Conservation (phyloP, 441 rosid genomes). For the Dalechampia spathulata region DNA sequence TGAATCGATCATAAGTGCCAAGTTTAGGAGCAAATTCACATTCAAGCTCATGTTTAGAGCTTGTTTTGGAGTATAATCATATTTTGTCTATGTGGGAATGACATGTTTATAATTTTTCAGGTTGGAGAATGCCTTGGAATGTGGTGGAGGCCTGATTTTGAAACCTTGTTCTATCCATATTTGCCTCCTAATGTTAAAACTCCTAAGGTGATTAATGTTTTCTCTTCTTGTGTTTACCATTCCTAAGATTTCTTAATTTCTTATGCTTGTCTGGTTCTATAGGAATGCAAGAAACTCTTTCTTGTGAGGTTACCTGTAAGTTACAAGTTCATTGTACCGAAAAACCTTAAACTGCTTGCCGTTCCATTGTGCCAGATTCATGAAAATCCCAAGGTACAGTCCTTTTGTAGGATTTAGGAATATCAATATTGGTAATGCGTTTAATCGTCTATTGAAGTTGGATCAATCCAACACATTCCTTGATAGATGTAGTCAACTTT, state of each 20-base stretch:
- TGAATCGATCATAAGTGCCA: too few species aligned
- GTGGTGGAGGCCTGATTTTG: slow-evolving; percentile 90
- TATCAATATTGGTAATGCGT: neutral
- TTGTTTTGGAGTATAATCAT: neutral
- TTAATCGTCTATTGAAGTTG: neutral
- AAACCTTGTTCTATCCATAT: slow-evolving; percentile 50
- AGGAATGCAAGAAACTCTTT: slow-evolving; percentile 79
- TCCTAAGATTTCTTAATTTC: neutral
- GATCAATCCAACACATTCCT: neutral
- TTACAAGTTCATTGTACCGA: slow-evolving; percentile 61
- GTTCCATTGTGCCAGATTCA: slow-evolving; percentile 74
- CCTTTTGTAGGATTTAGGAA: neutral
- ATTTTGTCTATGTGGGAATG: slow-evolving; percentile 2
- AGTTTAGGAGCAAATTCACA: too few species aligned
- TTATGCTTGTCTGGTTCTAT: slow-evolving; percentile 1
- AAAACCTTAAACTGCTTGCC: slow-evolving; percentile 68
- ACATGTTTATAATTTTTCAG: slow-evolving; percentile 19
- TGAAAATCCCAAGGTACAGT: slow-evolving; percentile 56
- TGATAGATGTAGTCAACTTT: too few species aligned
- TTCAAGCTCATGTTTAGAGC: neutral
- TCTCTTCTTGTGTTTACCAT: neutral
- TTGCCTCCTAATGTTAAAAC: slow-evolving; percentile 46
- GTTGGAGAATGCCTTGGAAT: slow-evolving; percentile 73
- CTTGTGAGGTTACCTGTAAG: slow-evolving; percentile 54
- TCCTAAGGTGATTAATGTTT: slow-evolving; percentile 53